Base-by-base conservation (phyloP, 768 basidiomycete genomes). In the Agrocybe pediades region DNA sequence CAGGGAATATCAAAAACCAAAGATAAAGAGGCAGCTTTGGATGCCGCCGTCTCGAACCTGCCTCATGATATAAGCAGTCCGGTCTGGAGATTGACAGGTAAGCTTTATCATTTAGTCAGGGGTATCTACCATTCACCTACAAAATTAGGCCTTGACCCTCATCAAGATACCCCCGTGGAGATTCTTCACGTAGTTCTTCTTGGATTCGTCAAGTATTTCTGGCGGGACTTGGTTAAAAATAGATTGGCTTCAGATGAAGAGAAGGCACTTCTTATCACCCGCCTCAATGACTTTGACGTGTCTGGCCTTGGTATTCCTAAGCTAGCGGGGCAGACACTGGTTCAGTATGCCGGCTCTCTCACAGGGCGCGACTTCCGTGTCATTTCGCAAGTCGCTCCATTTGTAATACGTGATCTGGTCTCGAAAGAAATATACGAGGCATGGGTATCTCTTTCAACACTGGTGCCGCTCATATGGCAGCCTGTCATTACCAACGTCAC, bases 171-270 rank as follows among this genome's bases (percentile, higher is more conserved):
- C 1, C 76, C 77, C 3, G 73, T 77, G 0, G 75, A 79, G 52
- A 73, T 78, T 20, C 62, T 79, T 0, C 78, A 80, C 56, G 71
- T 74, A 3, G 60, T 78, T 21, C 63, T 80, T 0, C 70, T 79
- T 1, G 77, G 78, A 0, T 69, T 78, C 59, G 67, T 80, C 45
- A 80, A 81, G 43, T 81, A 80, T 53, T 68, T 77, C 24, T 81
- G 79, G 78, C 67, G 71, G 0, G 77, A 80, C 60, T 60, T 64
- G 0, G 55, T 72, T 11, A 46, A 63, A 9, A 57, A 61, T 19
- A 58, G 58, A 16, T 24, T 66, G n/a, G n/a, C n/a, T 21, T 63
- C 63, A 9, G 63, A 68, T 9, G 58, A 65, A 17, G 36, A 66
- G 26, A 72, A 72, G 45, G 48, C 58, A 6, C 24, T 62, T 9